A percentile compares a stretch with the other conserved stretches of the same genome.
phyloP scores from a whole-genome alignment of 352 stramenopile species.

The Phytophthora syringae region DNA sequence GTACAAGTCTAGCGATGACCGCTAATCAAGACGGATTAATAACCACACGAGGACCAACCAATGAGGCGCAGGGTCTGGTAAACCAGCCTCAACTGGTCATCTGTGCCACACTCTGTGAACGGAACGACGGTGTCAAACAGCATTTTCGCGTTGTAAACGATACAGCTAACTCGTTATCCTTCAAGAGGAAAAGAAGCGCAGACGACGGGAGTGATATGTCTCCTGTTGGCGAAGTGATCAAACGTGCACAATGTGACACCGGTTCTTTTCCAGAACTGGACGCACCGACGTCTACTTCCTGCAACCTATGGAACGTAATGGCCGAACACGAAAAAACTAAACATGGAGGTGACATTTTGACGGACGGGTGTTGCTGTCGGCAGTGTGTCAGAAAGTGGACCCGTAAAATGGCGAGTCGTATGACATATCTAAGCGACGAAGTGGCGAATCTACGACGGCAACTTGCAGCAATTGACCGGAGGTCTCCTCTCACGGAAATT shows the following conservation, averaged over 20 bases:
- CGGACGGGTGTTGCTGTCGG: conserved; percentile 20
- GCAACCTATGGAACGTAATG: no score
- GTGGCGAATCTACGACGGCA: conserved; percentile 10
- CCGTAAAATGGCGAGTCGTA: conserved; percentile 11
- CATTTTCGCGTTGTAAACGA: neutral
- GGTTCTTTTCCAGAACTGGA: neutral
- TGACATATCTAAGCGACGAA: conserved; percentile 11
- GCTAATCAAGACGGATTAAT: neutral
- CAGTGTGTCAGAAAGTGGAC: conserved; percentile 20
- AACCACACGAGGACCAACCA: neutral
- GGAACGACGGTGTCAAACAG: neutral
- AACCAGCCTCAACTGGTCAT: neutral
- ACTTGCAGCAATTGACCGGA: neutral
- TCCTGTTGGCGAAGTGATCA: conserved; percentile 1
- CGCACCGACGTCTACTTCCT: neutral
- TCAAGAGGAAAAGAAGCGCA: conserved; percentile 6
- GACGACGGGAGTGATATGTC: conserved; percentile 7
- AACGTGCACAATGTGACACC: conserved; percentile 1
- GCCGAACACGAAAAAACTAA: neutral
- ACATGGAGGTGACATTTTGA: conserved; percentile 16
- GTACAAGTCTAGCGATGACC: neutral
- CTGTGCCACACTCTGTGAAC: neutral
- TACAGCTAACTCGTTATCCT: neutral
- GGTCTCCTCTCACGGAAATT: neutral
- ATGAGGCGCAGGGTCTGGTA: neutral